Base-by-base conservation (phyloP, 2,329 filamentous ascomycete genomes). In the Stachybotrys chlorohalonatus region DNA sequence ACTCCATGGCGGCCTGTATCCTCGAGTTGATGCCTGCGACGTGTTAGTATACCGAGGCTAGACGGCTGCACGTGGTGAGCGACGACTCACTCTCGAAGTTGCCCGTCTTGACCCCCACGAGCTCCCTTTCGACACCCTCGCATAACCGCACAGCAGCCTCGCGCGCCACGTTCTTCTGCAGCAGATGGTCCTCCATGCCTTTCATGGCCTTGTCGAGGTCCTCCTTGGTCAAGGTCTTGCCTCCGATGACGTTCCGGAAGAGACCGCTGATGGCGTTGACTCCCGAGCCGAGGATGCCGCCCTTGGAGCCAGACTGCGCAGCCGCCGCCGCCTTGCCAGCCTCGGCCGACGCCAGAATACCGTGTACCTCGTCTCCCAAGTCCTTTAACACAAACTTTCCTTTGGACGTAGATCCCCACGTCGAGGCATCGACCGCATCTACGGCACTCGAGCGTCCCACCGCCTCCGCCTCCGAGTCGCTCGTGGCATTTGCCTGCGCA, bases 371-470 rank as follows among this genome's bases (percentile, higher is more conserved):
- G 61, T 96, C 90, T 57, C 92, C 93, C 7, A 99, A 74, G 64
- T 99, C 94, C 66, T 89, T 95, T 59, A 99, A 76, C 51, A 97
- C 86, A 64, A 97, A 99, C 66, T 96, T 89, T 52, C 94, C 94
- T 73, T 93, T 92, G 53, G 81, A 82, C 13, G 89, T 95, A 42
- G 82, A 89, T 42, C 94, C 94, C 90, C 91, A 96, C 1, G 89
- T 85, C 11, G 86, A 83, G 52, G 88, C 81, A 58, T 90, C 85
- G 36, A 96, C 84, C 47, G 83, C 81, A 63, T 95, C 89, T 3
- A 95, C 72, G 9, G 81, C 80, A 24, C 82, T 78, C 15, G 79
- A 76, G 51, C 81, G 78, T 46, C 74, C 78, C 17, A 68, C 68
- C 1, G 70, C 70, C 53, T 82, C 73, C 32, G 69, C 68, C 60